These are phyloP conservation scores for Phytophthora uliginosa DNA, from an alignment of 352 stramenopile genomes.

Conservation along the genomic window DNA sequence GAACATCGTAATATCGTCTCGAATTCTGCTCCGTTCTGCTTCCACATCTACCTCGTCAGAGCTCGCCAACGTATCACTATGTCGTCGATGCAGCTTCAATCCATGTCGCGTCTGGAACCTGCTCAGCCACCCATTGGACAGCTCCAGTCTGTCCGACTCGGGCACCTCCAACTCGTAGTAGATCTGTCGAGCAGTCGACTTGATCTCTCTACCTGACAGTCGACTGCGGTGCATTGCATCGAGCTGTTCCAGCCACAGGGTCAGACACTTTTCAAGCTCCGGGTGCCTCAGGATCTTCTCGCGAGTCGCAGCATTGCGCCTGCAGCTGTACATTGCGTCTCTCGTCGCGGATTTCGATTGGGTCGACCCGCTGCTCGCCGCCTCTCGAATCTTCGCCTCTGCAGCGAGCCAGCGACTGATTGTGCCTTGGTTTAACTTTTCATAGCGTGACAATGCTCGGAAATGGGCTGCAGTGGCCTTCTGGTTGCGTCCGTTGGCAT, in stretches of 20 bases:
- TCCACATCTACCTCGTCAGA: constrained; percentile 11
- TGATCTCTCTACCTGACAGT: constrained; percentile 30
- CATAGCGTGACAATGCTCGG: constrained; percentile 8
- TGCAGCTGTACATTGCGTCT: background rate
- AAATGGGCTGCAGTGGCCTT: constrained; percentile 20
- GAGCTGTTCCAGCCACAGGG: constrained; percentile 27
- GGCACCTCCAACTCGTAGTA: constrained; percentile 29
- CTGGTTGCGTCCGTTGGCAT: constrained; percentile 24
- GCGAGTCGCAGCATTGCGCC: constrained; percentile 1
- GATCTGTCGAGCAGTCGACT: constrained; percentile 26
- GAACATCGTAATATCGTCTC: constrained; percentile 9
- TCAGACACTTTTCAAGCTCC: constrained; percentile 30
- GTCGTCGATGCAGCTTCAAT: constrained; percentile 21
- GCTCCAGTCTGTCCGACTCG: constrained; percentile 22
- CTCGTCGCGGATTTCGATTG: background rate
- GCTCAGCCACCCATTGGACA: constrained; percentile 38
- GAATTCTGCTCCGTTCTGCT: constrained; percentile 18
- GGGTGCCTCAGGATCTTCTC: constrained; percentile 28
- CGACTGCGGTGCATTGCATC: constrained; percentile 6
- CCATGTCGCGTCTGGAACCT: constrained; percentile 22
- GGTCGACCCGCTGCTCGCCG: background rate
- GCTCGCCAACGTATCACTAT: background rate
- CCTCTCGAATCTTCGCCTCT: constrained; percentile 27
- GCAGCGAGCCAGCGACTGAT: constrained; percentile 30
- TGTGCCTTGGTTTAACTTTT: constrained; percentile 33